These are phyloP conservation scores for Umbelopsis sp. DNA, from an alignment of 192 early-diverging fungal species.

Conservation along the genomic window DNA sequence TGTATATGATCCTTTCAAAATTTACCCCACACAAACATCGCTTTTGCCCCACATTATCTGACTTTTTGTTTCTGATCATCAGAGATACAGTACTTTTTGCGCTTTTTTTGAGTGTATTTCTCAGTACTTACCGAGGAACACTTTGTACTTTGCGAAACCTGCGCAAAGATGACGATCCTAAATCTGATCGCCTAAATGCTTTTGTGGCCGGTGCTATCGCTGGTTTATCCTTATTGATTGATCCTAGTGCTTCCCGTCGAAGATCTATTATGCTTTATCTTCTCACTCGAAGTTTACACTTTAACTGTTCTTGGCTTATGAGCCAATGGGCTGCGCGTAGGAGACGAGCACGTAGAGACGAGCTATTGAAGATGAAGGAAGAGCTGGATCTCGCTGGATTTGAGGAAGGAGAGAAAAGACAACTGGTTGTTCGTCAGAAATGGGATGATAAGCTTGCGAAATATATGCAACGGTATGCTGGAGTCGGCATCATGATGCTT, in stretches of 20 bases:
- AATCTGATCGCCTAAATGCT: slow-evolving; percentile 61
- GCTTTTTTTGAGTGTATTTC: slow-evolving; percentile 64
- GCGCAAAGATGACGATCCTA: slow-evolving; percentile 34
- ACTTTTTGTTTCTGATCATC: not conserved
- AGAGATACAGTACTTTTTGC: slow-evolving; percentile 70
- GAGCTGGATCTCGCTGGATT: slow-evolving; percentile 22
- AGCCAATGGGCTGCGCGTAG: slow-evolving; percentile 55
- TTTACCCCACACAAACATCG: not conserved
- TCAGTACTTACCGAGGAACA: slow-evolving; percentile 65
- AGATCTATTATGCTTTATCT: slow-evolving; percentile 67
- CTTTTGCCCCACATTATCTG: not conserved
- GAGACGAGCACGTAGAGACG: slow-evolving; percentile 26
- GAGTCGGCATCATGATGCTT: slow-evolving; percentile 51
- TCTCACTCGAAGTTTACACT: slow-evolving; percentile 65
- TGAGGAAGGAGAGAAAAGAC: slow-evolving; percentile 1
- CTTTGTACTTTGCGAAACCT: slow-evolving; percentile 62
- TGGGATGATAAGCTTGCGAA: slow-evolving; percentile 55
- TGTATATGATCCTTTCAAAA: not conserved
- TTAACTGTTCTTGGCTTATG: slow-evolving; percentile 63
- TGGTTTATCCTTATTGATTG: slow-evolving; percentile 61
- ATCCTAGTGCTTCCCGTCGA: slow-evolving; percentile 60
- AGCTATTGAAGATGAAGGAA: slow-evolving; percentile 25
- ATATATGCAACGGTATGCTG: slow-evolving; percentile 40
- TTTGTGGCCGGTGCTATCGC: slow-evolving; percentile 67
- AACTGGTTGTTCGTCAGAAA: slow-evolving; percentile 24